Evolutionary conservation across 768 basidiomycete genomes (phyloP).

Genomic region (Mrakia gelida): DNA sequence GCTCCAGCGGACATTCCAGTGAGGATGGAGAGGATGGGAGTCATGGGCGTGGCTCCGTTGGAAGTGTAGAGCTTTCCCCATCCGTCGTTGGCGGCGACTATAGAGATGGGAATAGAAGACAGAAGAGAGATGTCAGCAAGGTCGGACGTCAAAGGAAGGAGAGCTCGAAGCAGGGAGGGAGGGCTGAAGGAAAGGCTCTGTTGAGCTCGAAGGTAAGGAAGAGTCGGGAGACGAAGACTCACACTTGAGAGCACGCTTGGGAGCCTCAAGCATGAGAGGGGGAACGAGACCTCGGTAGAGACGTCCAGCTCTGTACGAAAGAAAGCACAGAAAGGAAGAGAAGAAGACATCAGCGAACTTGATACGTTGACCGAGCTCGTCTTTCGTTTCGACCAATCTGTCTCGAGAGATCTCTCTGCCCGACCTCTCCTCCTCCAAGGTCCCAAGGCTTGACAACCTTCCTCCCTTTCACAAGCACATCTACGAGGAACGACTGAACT

Average conservation of each 20-base stretch:
- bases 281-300: constrained; percentile 96
- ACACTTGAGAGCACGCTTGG: constrained; percentile 91
- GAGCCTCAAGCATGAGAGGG: constrained; percentile 90
- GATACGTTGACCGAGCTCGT: not conserved
- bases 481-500: constrained; percentile 31
- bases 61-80: constrained; percentile 64
- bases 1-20: constrained; percentile 95
- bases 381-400: not conserved
- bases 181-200: constrained; percentile 28
- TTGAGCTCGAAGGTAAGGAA: not conserved
- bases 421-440: not conserved
- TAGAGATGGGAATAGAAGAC: not conserved
- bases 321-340: not conserved
- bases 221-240: constrained; percentile 23
- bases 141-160: not conserved
- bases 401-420: not conserved
- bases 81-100: constrained; percentile 75
- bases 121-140: constrained; percentile 14
- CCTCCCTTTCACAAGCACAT: not conserved
- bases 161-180: constrained; percentile 20
- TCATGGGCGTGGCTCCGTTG: constrained; percentile 75
- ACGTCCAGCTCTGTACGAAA: constrained; percentile 40
- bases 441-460: not conserved
- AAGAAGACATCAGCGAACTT: not conserved
- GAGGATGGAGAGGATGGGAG: constrained; percentile 73